A percentile compares a stretch with the other conserved stretches of the same genome.
Evolutionary conservation across 2,329 filamentous ascomycete species (phyloP).

Genomic region (Hypoxylon sp.): DNA sequence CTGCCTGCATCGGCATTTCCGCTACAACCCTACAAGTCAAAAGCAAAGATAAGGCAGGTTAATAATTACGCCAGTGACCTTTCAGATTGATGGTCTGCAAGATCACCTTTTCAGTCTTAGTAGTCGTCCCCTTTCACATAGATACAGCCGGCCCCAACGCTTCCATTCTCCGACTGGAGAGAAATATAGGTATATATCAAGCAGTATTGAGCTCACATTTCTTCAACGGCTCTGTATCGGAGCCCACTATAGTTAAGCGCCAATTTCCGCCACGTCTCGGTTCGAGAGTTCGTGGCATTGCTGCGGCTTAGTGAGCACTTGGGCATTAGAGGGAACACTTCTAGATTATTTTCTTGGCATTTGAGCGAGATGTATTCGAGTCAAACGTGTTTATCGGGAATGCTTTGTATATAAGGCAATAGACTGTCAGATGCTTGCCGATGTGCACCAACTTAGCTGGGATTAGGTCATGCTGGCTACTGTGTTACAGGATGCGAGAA

Average conservation of each 20-base stretch:
- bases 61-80: not conserved
- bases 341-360: not conserved
- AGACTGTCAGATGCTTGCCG: not conserved
- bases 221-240: not conserved
- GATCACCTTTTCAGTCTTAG: not conserved
- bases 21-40: constrained; percentile 3
- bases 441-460: constrained; percentile 2
- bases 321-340: not conserved
- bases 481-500: constrained; percentile 14
- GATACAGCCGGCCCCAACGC: not conserved
- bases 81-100: not conserved
- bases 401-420: not conserved
- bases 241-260: not conserved
- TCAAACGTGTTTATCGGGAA: not conserved
- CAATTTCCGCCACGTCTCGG: not conserved
- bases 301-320: not conserved
- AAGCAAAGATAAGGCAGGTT: not conserved
- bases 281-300: not conserved
- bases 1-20: constrained; percentile 24
- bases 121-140: constrained; percentile 1
- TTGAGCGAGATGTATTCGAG: not conserved
- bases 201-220: not conserved
- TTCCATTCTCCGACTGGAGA: not conserved
- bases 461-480: constrained; percentile 6
- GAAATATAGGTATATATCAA: not conserved